Evolutionary conservation across 108 stramenopile genomes (phyloP).

Genomic region (Cyclotella choctawhatcheeana): DNA sequence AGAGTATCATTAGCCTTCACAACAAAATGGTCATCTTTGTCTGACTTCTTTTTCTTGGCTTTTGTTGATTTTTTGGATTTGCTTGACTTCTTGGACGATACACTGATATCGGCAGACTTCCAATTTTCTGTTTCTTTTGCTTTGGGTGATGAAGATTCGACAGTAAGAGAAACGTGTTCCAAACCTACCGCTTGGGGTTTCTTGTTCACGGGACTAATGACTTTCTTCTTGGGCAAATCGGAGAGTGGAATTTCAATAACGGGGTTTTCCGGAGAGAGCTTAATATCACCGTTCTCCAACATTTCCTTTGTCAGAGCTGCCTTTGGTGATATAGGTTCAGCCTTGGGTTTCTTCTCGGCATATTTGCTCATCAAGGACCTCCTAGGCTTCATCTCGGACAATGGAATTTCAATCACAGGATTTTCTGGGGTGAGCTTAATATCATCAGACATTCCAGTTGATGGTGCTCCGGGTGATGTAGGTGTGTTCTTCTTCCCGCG

Average conservation of each 20-base stretch:
- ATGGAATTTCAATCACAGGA: conserved; percentile 9
- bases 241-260: neutral
- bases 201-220: too few species aligned
- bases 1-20: too few species aligned
- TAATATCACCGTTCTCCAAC: neutral
- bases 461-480: too few species aligned
- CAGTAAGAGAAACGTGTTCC: too few species aligned
- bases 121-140: neutral
- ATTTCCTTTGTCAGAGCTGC: neutral
- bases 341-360: conserved; percentile 8
- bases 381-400: neutral
- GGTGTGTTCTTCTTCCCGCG: neutral
- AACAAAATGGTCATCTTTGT: neutral
- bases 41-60: neutral
- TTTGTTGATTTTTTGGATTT: too few species aligned
- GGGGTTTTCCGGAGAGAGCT: neutral
- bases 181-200: too few species aligned
- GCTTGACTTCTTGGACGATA: neutral
- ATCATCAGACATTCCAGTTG: too few species aligned
- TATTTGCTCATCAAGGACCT: neutral
- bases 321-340: neutral
- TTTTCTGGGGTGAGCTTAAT: neutral
- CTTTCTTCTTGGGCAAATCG: too few species aligned
- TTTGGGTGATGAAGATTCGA: neutral
- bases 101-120: neutral